A percentile compares a stretch with the other conserved stretches of the same genome.
These are phyloP conservation scores for Backusella psychrophila DNA, from an alignment of 192 early-diverging fungal genomes.

Conservation along the genomic window DNA sequence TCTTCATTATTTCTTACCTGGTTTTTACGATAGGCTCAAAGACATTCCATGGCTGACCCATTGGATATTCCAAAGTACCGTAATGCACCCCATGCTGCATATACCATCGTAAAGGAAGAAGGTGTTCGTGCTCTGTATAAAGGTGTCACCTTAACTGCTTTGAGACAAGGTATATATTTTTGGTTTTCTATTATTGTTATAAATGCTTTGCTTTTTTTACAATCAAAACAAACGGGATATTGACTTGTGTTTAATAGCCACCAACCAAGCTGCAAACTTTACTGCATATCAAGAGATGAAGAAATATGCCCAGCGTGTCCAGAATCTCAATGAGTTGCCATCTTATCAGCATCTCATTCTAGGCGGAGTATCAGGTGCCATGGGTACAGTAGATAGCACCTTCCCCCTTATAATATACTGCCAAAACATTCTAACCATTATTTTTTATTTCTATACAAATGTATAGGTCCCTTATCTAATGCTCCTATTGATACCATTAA, in stretches of 20 bases:
- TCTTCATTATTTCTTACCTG: not conserved
- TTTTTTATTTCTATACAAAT: not conserved
- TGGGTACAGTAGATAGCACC: slow-evolving; percentile 35
- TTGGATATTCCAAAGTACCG: slow-evolving; percentile 95
- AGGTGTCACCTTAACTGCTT: slow-evolving; percentile 87
- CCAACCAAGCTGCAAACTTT: slow-evolving; percentile 98
- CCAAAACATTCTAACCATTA: not conserved
- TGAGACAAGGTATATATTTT: slow-evolving; percentile 69
- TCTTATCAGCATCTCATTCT: slow-evolving; percentile 87
- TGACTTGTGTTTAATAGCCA: slow-evolving; percentile 47
- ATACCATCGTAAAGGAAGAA: slow-evolving; percentile 90
- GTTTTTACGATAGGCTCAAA: slow-evolving; percentile 59
- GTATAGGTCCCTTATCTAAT: slow-evolving; percentile 84
- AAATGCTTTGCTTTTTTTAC: not conserved
- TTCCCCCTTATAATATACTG: not conserved
- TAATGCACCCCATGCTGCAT: slow-evolving; percentile 89
- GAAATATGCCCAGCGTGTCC: slow-evolving; percentile 62
- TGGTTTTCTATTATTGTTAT: not conserved
- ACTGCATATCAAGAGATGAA: slow-evolving; percentile 95
- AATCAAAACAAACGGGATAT: not conserved
- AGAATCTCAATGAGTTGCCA: slow-evolving; percentile 70
- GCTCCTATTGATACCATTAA: slow-evolving; percentile 98
- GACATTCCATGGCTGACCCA: slow-evolving; percentile 96
- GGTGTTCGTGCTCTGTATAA: slow-evolving; percentile 86
- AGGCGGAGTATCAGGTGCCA: slow-evolving; percentile 86